Evolutionary conservation across 768 basidiomycete genomes (phyloP), one percentile per base, ranked within the genome.

Genomic region (Boletus reticulatus): DNA sequence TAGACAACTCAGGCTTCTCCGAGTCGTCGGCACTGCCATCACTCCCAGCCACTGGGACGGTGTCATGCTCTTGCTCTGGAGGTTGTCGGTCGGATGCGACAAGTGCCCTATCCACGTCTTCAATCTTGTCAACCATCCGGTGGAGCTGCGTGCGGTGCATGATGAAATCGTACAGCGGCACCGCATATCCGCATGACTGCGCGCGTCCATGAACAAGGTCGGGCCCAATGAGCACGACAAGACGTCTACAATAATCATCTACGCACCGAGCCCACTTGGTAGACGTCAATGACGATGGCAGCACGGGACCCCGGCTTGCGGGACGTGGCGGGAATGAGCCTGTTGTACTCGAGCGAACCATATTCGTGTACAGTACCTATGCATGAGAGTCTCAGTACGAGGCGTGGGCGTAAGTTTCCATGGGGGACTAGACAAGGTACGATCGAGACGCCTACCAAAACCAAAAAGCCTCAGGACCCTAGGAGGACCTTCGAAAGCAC

Each of bases 101-200:
- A 2, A 54, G 38, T 6, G 55, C 62, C 39, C 72, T 69, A 55
- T 84, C 82, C 6, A 60, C 48, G 0, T 52, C 46, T 65, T 87
- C 84, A 43, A 72, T 72, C 58, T 67, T 75, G 8, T 67, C 66
- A 8, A 67, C 65, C 62, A 69, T 71, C 19, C 78, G 74, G 31
- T 75, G 70, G 27, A 84, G 79, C 17, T 75, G 78, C 2, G 76
- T 79, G 32, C 87, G 84, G 51, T 85, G 81, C 27, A 75, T 72
- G 51, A 78, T 72, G 68, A 84, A 88, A 43, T 78, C 74, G 65
- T 82, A 87, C 57, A 80, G 74, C 6, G 87, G 87, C 24, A 89
- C 82, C 5, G 78, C 78, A 57, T 74, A 88, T 19, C 87, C 85
- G 58, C 87, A 89, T 1, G 85, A 85, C 87, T 88, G 63, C 16